Base-by-base conservation (phyloP, 2,329 filamentous ascomycete genomes). In the Alternaria atra region DNA sequence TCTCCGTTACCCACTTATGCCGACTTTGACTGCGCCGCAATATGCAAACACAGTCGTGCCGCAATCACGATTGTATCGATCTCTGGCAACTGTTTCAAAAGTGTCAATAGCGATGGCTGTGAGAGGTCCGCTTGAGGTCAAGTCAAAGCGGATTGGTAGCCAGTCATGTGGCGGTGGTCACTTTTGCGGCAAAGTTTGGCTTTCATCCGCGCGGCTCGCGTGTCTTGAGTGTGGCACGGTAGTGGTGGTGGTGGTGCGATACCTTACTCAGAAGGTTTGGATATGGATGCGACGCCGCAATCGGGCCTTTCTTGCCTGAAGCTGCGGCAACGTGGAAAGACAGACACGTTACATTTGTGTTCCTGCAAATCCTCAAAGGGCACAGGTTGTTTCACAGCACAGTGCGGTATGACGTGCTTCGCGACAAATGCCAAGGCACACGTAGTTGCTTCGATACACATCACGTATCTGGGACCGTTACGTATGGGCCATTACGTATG, bases 31-130 rank as follows among this genome's bases (percentile, higher is more conserved):
- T 61, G 58, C 30, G 61, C 61, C 61, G 61, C 58, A 64, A 61
- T 57, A 43, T 58, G 61, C 48, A 37, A 52, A 30, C 52, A 37
- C 17, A 27, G 53, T 39, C n/a, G 54, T 53, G 63, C 63, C 63
- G 63, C 63, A 65, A 65, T 63, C 56, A 65, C 44, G 30, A 56
- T 46, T 35, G 51, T 60, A 60, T 60, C 40, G 58, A 37, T 46
- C 47, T 27, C 25, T 20, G 23, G 46, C 44, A 17, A 40, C 34
- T 35, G n/a, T 44, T 60, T 52, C 46, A 52, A 47, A 62, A 39
- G 6, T 25, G 27, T 42, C 35, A 52, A 48, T 37, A 56, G 23
- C 34, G 6, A 15, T 20, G 23, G 13, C 47, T 47, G 29, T 44
- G 35, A 44, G 25, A 29, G 54, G 54, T 30, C 51, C 54, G 54